Base-by-base conservation (phyloP, 2,329 filamentous ascomycete genomes). In the Pyrenophora graminea region DNA sequence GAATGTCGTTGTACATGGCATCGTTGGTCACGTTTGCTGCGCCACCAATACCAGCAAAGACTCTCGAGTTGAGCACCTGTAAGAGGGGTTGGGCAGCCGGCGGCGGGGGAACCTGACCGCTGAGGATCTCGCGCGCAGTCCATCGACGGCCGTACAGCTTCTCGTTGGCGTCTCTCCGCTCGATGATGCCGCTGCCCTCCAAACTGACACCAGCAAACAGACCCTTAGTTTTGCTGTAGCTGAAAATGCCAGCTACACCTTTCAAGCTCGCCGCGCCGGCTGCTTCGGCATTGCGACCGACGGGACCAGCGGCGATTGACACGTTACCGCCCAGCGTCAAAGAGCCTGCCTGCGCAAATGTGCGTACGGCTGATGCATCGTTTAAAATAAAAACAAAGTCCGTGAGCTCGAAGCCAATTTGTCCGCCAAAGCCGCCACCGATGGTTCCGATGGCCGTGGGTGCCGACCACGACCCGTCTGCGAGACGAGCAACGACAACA, bases 371-470 rank as follows among this genome's bases (percentile, higher is more conserved):
- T 51, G 80, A 85, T 36, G 86, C 80, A 70, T 99, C 93, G 77
- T 99, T 99, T 59, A 99, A 85, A 61, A 99, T 97, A 77, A 99
- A 97, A 71, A 99, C 94, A 71, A 99, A 99, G 73, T 94, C 90
- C 52, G 90, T 94, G 55, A 95, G 76, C 74, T 95, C 90, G 74
- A 93, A 90, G 31, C 90, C 90, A 67, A 95, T 90, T 76, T 94
- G 90, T 34, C 90, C 90, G 61, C 90, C 90, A 59, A 95, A 89
- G 19, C 90, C 90, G 47, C 87, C 90, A 61, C 90, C 90, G 23
- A 88, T 85, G 1, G 89, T 91, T 45, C 87, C 86, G 67, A 94
- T 91, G 44, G 90, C 90, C 50, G 85, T 88, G 10, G 90, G 90
- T 3, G 90, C 90, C 59, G 87, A 91, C 90, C 90, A 95, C 49